Evolutionary conservation across 768 basidiomycete genomes (phyloP), one percentile per base, ranked within the genome.

Genomic region (Collybia sordida): DNA sequence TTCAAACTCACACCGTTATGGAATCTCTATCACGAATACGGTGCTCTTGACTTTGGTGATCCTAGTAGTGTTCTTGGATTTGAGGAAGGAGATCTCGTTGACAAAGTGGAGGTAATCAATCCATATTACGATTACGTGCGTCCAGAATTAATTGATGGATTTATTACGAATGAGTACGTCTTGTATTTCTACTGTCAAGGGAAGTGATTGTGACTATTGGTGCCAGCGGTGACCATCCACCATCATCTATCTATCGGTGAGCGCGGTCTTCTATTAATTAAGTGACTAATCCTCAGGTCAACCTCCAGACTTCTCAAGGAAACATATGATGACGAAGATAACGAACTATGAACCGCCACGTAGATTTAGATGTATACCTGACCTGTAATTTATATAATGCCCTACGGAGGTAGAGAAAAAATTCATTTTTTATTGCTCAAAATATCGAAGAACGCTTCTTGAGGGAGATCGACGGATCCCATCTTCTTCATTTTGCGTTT

Each of bases 111-210:
- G 57, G 93, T 96, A 7, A 73, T 95, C 39, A 96, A 95, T 64
- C 94, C 95, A n/a, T 93, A 90, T 65, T 98, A 90, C 64, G 97
- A 99, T 69, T 95, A 96, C 68, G 89, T 99, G 35, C 79, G 84
- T 45, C 94, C 94, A 18, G 94, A 98, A 63, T 70, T 98, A 55
- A 83, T 99, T 48, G 88, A 93, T 62, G 88, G 92, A 11, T 96
- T 91, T 67, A 90, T 99, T 59, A 98, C 94, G 11, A 98, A 99
- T 58, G 91, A 98, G 96, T 98, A 67, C 75, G 95, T 75, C 21
- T 27, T 48, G 39, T 52, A 69, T 27, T 42, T 44, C 7, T 44
- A 38, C 45, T 24, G n/a, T 27, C 17, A 18, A 11, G 17, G n/a
- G 15, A 24, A 45, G 28, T 37, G 6, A 15, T 25, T 51, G 52